These are phyloP conservation scores for Trichoderma simmonsii DNA, from an alignment of 2,329 filamentous ascomycete genomes.

Conservation along the genomic window DNA sequence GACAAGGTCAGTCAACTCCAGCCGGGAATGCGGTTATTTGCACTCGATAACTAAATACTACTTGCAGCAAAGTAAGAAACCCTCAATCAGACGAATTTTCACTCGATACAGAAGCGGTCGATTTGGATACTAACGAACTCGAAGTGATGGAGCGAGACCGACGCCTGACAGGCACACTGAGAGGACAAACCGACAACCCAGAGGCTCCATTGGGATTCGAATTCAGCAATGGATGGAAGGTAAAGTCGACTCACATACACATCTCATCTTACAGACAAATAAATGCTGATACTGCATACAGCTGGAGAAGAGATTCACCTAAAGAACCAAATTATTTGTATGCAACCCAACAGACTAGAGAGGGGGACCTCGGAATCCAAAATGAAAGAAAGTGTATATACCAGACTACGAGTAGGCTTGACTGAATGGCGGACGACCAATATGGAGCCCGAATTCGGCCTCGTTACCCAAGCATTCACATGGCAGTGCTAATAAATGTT, in stretches of 20 bases:
- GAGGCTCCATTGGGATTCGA: constrained; percentile 59
- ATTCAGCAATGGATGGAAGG: constrained; percentile 62
- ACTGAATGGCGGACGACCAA: constrained; percentile 3
- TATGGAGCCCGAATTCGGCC: constrained; percentile 22
- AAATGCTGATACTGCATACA: constrained; percentile 27
- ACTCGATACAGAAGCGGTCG: background rate
- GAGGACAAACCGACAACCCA: constrained; percentile 56
- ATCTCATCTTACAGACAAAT: background rate
- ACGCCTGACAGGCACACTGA: constrained; percentile 56
- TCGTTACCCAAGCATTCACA: background rate
- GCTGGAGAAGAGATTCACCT: constrained; percentile 54
- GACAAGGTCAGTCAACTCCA: constrained; percentile 48
- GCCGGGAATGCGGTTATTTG: background rate
- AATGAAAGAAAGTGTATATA: constrained; percentile 21
- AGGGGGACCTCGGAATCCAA: background rate
- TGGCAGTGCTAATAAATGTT: background rate
- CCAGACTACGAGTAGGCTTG: background rate
- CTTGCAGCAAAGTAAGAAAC: constrained; percentile 51
- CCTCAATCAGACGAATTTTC: background rate
- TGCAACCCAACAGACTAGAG: constrained; percentile 16
- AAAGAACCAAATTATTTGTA: constrained; percentile 23
- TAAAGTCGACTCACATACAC: constrained; percentile 35
- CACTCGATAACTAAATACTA: constrained; percentile 28
- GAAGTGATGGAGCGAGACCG: constrained; percentile 65
- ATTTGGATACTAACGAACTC: background rate